These are phyloP conservation scores for Trichoderma brevicompactum DNA, from an alignment of 2,329 filamentous ascomycete genomes.

Conservation along the genomic window DNA sequence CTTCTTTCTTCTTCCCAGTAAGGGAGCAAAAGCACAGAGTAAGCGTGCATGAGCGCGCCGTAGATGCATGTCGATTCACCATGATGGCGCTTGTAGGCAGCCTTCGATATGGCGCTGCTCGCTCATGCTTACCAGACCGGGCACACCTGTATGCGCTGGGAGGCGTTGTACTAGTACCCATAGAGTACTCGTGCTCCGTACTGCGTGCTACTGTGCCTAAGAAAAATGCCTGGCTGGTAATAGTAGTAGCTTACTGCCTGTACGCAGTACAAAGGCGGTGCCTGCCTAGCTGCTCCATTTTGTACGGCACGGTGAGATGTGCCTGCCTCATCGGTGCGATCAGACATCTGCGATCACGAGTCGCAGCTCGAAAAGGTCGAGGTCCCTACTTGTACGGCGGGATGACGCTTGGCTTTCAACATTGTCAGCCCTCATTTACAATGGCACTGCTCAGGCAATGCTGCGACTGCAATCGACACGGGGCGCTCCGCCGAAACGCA, in stretches of 20 bases:
- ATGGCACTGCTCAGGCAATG: too few species aligned
- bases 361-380: slow-evolving; percentile 12
- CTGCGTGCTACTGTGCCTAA: background rate
- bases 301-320: slow-evolving; percentile 18
- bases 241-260: background rate
- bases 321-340: slow-evolving; percentile 26
- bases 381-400: background rate
- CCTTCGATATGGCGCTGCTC: too few species aligned
- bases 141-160: background rate
- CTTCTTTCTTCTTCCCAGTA: background rate
- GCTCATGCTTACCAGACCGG: too few species aligned
- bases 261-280: slow-evolving; percentile 5
- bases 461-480: background rate
- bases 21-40: background rate
- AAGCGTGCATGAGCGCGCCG: background rate
- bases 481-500: background rate
- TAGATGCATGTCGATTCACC: slow-evolving; percentile 6
- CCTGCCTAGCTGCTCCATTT: slow-evolving; percentile 16
- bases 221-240: background rate
- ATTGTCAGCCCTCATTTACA: background rate
- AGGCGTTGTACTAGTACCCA: background rate
- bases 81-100: background rate
- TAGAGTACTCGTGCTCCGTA: background rate
- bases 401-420: slow-evolving; percentile 12
- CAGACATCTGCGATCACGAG: slow-evolving; percentile 24